These are phyloP conservation scores for Malbranchea cinnamomea DNA, from an alignment of 2,329 filamentous ascomycete species.

Conservation along the genomic window DNA sequence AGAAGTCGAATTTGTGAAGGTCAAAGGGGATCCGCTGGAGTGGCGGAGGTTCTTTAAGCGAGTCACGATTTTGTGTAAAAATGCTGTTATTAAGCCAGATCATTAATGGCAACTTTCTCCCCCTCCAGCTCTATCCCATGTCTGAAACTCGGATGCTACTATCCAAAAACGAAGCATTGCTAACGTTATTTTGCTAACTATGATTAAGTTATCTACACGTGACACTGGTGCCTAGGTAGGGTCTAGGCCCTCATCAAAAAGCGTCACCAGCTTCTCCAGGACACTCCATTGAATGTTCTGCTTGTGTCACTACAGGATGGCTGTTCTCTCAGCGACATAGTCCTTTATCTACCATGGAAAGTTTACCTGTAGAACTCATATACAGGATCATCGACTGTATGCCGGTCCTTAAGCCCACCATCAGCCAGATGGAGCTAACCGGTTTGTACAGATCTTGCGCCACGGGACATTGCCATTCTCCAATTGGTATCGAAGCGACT, in stretches of 20 bases:
- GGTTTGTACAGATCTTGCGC: conserved; percentile 40
- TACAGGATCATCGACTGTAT: conserved; percentile 49
- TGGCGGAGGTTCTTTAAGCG: conserved; percentile 97
- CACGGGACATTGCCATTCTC: conserved; percentile 48
- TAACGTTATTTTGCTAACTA: too few species aligned
- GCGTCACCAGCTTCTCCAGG: too few species aligned
- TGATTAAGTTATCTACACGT: too few species aligned
- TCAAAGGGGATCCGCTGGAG: conserved; percentile 89
- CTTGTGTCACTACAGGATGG: too few species aligned
- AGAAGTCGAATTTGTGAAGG: conserved; percentile 83
- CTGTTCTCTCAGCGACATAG: too few species aligned
- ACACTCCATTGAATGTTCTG: too few species aligned
- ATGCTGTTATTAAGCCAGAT: conserved; percentile 57
- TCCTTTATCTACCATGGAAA: conserved; percentile 31
- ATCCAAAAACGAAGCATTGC: too few species aligned
- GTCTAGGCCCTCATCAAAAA: too few species aligned
- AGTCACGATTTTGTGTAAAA: conserved; percentile 73
- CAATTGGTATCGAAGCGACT: conserved; percentile 56
- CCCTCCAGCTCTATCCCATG: conserved; percentile 14
- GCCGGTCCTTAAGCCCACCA: conserved; percentile 13
- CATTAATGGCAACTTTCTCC: conserved; percentile 14
- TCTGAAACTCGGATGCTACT: too few species aligned
- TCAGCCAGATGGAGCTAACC: conserved; percentile 12
- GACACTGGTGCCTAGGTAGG: too few species aligned
- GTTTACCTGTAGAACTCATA: conserved; percentile 49